Evolutionary conservation across 2,329 filamentous ascomycete genomes (phyloP).

Genomic region (Penicillium capsulatum): DNA sequence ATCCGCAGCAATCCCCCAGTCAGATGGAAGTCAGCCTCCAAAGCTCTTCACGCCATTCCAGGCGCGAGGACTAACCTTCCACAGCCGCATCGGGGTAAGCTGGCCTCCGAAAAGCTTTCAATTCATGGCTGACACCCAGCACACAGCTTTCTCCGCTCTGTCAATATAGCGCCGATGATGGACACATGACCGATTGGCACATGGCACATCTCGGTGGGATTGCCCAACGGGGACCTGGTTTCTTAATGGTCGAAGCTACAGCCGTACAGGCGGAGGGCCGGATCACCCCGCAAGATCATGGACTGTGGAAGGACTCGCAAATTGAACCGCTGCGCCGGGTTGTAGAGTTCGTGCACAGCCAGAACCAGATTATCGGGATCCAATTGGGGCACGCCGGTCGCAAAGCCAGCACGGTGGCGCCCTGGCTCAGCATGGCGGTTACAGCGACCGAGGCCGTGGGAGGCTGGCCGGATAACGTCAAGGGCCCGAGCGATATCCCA

Average conservation of each 20-base stretch:
- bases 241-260: slow-evolving; percentile 75
- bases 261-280: slow-evolving; percentile 70
- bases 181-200: slow-evolving; percentile 77
- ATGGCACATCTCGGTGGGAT: slow-evolving; percentile 78
- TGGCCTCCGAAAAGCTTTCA: background rate
- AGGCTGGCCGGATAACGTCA: slow-evolving; percentile 54
- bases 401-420: slow-evolving; percentile 57
- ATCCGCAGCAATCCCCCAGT: slow-evolving; percentile 40
- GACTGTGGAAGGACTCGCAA: slow-evolving; percentile 81
- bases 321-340: slow-evolving; percentile 64
- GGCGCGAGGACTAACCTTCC: slow-evolving; percentile 58
- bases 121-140: background rate
- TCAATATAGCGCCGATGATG: slow-evolving; percentile 63
- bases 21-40: slow-evolving; percentile 41
- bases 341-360: slow-evolving; percentile 74
- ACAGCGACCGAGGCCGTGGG: slow-evolving; percentile 49
- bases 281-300: slow-evolving; percentile 60
- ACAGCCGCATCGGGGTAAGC: slow-evolving; percentile 59
- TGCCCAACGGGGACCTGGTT: slow-evolving; percentile 66
- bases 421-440: slow-evolving; percentile 37
- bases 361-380: slow-evolving; percentile 70
- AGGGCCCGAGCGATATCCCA: slow-evolving; percentile 56
- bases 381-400: slow-evolving; percentile 77
- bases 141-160: slow-evolving; percentile 57
- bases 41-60: slow-evolving; percentile 58